Base-by-base conservation (phyloP, 192 early-diverging fungal genomes). In the Mortierella antarctica region DNA sequence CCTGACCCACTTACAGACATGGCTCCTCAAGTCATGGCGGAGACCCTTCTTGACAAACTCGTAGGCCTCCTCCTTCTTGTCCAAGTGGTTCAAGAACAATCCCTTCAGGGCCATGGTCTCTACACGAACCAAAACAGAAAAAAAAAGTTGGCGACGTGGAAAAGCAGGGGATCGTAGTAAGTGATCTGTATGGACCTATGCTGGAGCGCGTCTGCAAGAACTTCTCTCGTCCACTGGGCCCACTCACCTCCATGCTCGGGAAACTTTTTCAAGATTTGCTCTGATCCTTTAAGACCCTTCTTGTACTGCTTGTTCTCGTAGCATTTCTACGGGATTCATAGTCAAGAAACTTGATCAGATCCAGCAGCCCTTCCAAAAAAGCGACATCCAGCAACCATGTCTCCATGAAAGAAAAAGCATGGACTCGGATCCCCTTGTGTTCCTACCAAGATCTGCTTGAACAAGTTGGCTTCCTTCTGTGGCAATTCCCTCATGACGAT, bases 81-180 rank as follows among this genome's bases (percentile, higher is more conserved):
- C 96, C 84, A 98, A 73, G 68, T 95, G 88, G 70, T 93, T 90
- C 62, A 95, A 84, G 81, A 99, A 97, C 62, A 99, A 87, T 17
- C 96, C 96, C 74, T 96, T 97, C 91, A 99, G 91, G 6, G 97
- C 95, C 68, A 96, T 86, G 3, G 98, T 96, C 80, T 99, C 98
- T 90, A 68, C 55, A 13, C 21, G 11, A 60, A 60, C 8, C 6
- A 60, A 9, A 7, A n/a, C 10, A 31, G 9, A 10, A 9, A 15
- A 62, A 13, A 11, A 41, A 18, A 9, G 55, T 56, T 18, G 55
- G 10, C 20, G 48, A 20, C 6, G 13, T 14, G 14, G 62, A 10
- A 8, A 20, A 23, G 10, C n/a, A 57, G 20, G n/a, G 21, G 55
- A 57, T 20, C 21, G 55, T 20, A 51, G n/a, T 57, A 12, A 51